Conservation (phyloP, 202 grass and related monocot genomes). For the Eragrostis tef region DNA sequence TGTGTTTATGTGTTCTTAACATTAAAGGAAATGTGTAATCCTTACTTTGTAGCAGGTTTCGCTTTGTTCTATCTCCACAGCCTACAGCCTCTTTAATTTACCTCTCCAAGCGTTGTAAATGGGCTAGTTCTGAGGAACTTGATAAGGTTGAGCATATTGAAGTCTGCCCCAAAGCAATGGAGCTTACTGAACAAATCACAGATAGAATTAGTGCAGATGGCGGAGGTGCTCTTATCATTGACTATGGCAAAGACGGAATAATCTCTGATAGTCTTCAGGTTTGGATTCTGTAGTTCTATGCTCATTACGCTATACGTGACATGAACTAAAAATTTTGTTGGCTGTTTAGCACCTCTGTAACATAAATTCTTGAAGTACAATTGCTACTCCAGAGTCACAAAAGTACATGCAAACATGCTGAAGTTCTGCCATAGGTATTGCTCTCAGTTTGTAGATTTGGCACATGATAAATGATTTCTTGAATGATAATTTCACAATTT, state of each 20-base stretch:
- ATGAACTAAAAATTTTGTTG: conserved; percentile 20
- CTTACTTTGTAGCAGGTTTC: conserved; percentile 67
- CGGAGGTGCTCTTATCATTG: conserved; percentile 88
- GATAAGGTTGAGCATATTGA: conserved; percentile 80
- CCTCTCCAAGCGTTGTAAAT: conserved; percentile 65
- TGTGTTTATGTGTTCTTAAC: neutral
- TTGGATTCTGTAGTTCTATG: conserved; percentile 30
- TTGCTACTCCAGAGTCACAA: neutral
- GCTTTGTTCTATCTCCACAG: conserved; percentile 81
- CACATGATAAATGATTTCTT: neutral
- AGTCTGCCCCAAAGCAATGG: conserved; percentile 90
- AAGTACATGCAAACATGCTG: neutral
- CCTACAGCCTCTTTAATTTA: conserved; percentile 83
- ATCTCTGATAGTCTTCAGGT: conserved; percentile 95
- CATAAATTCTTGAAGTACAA: conserved; percentile 17
- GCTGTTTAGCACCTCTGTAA: neutral
- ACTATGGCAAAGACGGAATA: conserved; percentile 87
- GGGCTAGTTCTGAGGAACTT: conserved; percentile 73
- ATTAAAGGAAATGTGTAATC: conserved; percentile 40
- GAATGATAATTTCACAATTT: too few species aligned
- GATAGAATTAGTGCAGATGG: conserved; percentile 81
- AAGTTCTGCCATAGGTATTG: neutral
- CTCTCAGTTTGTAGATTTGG: neutral
- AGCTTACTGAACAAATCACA: conserved; percentile 76
- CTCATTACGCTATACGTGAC: conserved; percentile 7